Conservation (phyloP, 2,329 filamentous ascomycete genomes). For the Trichoderma sp. region DNA sequence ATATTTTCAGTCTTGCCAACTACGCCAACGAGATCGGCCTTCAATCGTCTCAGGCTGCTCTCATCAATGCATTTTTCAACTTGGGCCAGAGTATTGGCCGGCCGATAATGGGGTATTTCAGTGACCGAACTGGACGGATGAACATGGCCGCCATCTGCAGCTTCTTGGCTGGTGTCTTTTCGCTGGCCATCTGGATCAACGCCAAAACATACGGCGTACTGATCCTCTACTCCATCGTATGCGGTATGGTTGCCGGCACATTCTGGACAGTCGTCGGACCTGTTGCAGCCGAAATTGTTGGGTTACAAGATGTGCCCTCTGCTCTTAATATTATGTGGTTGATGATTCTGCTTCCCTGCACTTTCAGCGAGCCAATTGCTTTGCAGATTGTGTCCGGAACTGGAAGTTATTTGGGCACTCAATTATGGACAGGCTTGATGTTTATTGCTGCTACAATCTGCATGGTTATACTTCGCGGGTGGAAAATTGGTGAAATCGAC, state of each 20-base stretch:
- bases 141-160: constrained; percentile 69
- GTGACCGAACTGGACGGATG: constrained; percentile 66
- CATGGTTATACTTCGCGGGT: constrained; percentile 35
- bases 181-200: constrained; percentile 71
- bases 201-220: constrained; percentile 61
- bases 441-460: constrained; percentile 49
- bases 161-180: constrained; percentile 60
- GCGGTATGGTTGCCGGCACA: constrained; percentile 67
- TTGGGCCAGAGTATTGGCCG: constrained; percentile 64
- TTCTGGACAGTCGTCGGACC: constrained; percentile 69
- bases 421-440: constrained; percentile 60
- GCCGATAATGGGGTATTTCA: constrained; percentile 69
- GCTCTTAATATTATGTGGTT: constrained; percentile 70
- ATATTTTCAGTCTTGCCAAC: constrained; percentile 74
- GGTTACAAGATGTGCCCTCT: constrained; percentile 64
- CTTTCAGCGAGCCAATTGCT: constrained; percentile 64
- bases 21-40: constrained; percentile 69
- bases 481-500: constrained; percentile 38
- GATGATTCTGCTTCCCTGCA: constrained; percentile 65
- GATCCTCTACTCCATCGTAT: constrained; percentile 68
- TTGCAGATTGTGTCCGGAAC: constrained; percentile 49
- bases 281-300: constrained; percentile 71
- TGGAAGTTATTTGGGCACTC: constrained; percentile 49
- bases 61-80: constrained; percentile 73
- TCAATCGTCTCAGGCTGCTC: constrained; percentile 61